phyloP scores from a whole-genome alignment of 2,329 filamentous ascomycete genomes.

The Westerdykella aurantiaca region DNA sequence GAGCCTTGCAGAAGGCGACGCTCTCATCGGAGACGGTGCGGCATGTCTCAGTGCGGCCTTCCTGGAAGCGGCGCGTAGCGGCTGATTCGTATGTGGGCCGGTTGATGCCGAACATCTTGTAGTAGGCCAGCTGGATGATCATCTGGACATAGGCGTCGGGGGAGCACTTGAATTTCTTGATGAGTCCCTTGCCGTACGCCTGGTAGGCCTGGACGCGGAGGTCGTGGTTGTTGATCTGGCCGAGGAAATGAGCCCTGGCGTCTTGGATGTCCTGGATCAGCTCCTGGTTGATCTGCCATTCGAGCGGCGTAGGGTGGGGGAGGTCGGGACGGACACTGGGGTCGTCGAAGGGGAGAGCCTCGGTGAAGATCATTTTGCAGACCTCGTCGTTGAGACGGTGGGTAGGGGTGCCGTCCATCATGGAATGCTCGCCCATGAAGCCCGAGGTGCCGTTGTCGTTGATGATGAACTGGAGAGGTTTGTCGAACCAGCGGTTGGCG shows the following conservation, averaged over 20 bases:
- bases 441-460: constrained; percentile 97
- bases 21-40: constrained; percentile 86
- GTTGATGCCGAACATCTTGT: constrained; percentile 98
- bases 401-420: constrained; percentile 99
- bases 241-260: constrained; percentile 71
- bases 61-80: constrained; percentile 89
- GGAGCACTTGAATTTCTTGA: constrained; percentile 99
- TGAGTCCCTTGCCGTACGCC: constrained; percentile 93
- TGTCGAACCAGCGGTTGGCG: constrained; percentile 94
- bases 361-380: constrained; percentile 85
- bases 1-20: constrained; percentile 82
- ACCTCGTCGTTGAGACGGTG: constrained; percentile 95
- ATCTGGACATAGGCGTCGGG: constrained; percentile 98
- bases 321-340: constrained; percentile 73
- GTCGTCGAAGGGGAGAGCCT: constrained; percentile 86
- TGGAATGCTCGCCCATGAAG: constrained; percentile 97
- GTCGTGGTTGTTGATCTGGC: constrained; percentile 81
- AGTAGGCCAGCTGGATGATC: constrained; percentile 96
- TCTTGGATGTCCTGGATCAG: constrained; percentile 72
- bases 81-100: constrained; percentile 97
- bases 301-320: constrained; percentile 70
- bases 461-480: constrained; percentile 94
- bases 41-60: constrained; percentile 93
- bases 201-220: constrained; percentile 93
- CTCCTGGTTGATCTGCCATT: constrained; percentile 70